Conservation (phyloP, 495 filamentous ascomycete genomes). For the Penicillium ucsense region DNA sequence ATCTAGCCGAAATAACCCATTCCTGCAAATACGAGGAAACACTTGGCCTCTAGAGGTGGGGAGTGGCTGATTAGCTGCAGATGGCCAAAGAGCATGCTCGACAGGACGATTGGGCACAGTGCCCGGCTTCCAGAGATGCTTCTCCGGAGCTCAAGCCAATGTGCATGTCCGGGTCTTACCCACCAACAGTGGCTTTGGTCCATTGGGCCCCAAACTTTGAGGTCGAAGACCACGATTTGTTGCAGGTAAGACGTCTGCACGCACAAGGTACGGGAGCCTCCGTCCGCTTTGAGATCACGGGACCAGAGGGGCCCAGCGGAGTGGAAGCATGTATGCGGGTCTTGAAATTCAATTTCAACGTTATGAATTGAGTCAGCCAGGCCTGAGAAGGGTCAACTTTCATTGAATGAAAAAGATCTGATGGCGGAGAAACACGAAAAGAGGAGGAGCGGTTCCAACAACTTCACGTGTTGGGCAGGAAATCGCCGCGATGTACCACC, state of each 20-base stretch:
- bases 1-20: too few relatives aligned
- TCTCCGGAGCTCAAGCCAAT: conserved; percentile 24
- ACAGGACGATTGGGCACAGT: conserved; percentile 22
- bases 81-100: conserved; percentile 16
- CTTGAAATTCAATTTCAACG: conserved; percentile 38
- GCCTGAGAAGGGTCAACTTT: too few relatives aligned
- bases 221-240: conserved; percentile 29
- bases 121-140: conserved; percentile 20
- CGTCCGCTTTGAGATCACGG: conserved; percentile 35
- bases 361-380: conserved; percentile 11
- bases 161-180: conserved; percentile 9
- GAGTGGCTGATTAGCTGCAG: conserved; percentile 25
- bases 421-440: background rate
- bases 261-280: conserved; percentile 29
- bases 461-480: conserved; percentile 22
- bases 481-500: conserved; percentile 10
- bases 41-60: conserved; percentile 12
- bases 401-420: too few relatives aligned
- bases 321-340: conserved; percentile 35
- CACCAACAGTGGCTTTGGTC: conserved; percentile 18
- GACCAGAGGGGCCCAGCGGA: conserved; percentile 30
- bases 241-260: conserved; percentile 21
- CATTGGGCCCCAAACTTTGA: conserved; percentile 18
- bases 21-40: background rate
- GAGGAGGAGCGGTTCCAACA: conserved; percentile 4